Evolutionary conservation across 225 moss, liverwort and hornwort genomes (phyloP), one percentile per base, ranked within the genome.

Genomic region (Climacium dendroides): DNA sequence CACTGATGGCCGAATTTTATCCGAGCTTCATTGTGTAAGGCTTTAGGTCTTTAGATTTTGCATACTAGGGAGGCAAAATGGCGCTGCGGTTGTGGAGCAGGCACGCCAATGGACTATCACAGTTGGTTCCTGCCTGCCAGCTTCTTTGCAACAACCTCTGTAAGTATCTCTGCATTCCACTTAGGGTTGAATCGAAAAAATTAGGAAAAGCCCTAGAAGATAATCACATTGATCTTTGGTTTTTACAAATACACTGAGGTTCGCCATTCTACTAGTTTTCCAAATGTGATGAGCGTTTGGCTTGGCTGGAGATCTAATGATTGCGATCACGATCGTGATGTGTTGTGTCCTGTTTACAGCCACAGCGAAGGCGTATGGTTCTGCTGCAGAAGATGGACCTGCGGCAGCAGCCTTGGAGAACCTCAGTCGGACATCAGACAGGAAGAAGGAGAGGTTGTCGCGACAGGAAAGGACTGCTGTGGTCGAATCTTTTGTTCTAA

Each of bases 371-470:
- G 91, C 91, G 60, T 82, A 54, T 50, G 73, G 34, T 77, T 87
- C 80, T 87, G 87, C 83, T 61, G 73, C 84, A 62, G 88, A 83
- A 45, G 63, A 63, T 80, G 94, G 81, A 61, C 78, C 60, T 78
- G 62, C 85, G 19, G 85, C 86, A 72, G 91, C 88, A 80, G 88
- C 83, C 43, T 70, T 79, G 85, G 90, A 92, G 78, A 90, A 90
- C 45, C 81, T 74, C 13, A 69, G 30, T 83, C 43, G 8, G 66
- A 67, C 83, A 32, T 74, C 89, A 25, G 81, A 90, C 45, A 87
- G 78, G 87, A 95, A 90, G 92, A 93, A 79, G 86, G 88, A 87
- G 89, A 93, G 95, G 82, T 87, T 95, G 91, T 95, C 95, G 76
- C 90, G 95, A 61, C 89, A 91, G 88, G 92, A 95, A 74, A 89